Evolutionary conservation across 495 filamentous ascomycete genomes (phyloP).

Genomic region (Tuber brumale): DNA sequence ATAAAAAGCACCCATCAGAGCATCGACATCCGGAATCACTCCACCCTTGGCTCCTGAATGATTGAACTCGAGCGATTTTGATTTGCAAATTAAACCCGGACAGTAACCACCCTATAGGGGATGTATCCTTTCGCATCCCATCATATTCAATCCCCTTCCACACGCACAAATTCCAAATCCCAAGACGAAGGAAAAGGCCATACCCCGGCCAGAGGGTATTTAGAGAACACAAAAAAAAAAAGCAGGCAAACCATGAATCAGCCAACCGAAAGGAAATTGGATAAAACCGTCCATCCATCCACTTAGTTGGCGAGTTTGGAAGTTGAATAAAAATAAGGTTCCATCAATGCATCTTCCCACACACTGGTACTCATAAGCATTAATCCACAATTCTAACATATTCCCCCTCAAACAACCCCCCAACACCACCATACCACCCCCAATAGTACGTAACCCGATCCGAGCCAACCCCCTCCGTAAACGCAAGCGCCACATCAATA

Average conservation of each 20-base stretch:
- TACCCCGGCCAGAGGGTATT: neutral
- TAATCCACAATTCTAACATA: conserved; percentile 28
- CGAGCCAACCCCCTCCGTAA: conserved; percentile 23
- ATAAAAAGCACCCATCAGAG: neutral
- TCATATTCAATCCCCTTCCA: neutral
- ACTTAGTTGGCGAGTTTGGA: no score
- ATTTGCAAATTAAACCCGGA: neutral
- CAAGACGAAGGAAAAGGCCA: neutral
- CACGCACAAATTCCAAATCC: neutral
- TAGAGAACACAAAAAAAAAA: neutral
- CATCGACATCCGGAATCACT: neutral
- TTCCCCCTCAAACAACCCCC: conserved; percentile 36
- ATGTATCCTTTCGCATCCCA: neutral
- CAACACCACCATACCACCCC: conserved; percentile 37
- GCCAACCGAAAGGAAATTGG: neutral
- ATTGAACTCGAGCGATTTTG: neutral
- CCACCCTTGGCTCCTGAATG: neutral
- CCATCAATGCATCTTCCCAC: neutral
- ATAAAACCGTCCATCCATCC: neutral
- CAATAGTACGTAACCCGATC: conserved; percentile 28
- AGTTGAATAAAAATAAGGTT: no score
- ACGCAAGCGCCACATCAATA: conserved; percentile 31
- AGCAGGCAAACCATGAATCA: neutral
- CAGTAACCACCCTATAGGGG: neutral
- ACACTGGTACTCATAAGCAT: neutral